These are phyloP conservation scores for Chernovozyma sophiae-reginae DNA, from an alignment of 1,139 yeast species.

Conservation along the genomic window DNA sequence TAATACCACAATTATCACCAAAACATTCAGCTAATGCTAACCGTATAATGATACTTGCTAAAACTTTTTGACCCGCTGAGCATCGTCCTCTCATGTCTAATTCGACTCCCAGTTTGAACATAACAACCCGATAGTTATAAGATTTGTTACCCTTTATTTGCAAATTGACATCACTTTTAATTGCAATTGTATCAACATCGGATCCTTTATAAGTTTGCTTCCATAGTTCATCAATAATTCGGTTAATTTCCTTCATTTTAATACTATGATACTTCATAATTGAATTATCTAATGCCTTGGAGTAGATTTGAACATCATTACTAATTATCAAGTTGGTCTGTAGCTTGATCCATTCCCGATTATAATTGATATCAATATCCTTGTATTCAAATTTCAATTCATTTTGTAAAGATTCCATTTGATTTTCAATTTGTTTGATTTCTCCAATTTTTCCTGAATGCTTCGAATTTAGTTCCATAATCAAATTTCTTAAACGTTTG, in stretches of 20 bases:
- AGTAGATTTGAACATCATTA: slow-evolving; percentile 77
- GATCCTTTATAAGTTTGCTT: slow-evolving; percentile 91
- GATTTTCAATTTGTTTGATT: slow-evolving; percentile 76
- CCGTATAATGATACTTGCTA: slow-evolving; percentile 88
- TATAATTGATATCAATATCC: slow-evolving; percentile 60
- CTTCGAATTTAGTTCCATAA: slow-evolving; percentile 57
- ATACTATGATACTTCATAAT: slow-evolving; percentile 89
- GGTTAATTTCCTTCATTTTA: slow-evolving; percentile 91
- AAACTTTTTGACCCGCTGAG: slow-evolving; percentile 95
- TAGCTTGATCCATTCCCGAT: slow-evolving; percentile 68
- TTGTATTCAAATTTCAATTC: slow-evolving; percentile 72
- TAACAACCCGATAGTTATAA: slow-evolving; percentile 90
- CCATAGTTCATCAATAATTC: slow-evolving; percentile 88
- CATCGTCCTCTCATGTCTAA: slow-evolving; percentile 98
- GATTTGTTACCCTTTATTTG: slow-evolving; percentile 61
- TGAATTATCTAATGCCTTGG: slow-evolving; percentile 85
- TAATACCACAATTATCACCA: slow-evolving; percentile 91
- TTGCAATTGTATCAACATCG: slow-evolving; percentile 87
- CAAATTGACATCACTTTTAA: slow-evolving; percentile 71
- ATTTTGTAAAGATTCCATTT: slow-evolving; percentile 47
- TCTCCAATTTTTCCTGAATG: slow-evolving; percentile 84
- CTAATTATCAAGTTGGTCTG: slow-evolving; percentile 78
- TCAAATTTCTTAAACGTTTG: slow-evolving; percentile 46
- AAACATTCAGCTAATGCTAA: slow-evolving; percentile 94
- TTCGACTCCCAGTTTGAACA: slow-evolving; percentile 89